Base-by-base conservation (phyloP, 306 rosid species). In the Lathyrus sativus region DNA sequence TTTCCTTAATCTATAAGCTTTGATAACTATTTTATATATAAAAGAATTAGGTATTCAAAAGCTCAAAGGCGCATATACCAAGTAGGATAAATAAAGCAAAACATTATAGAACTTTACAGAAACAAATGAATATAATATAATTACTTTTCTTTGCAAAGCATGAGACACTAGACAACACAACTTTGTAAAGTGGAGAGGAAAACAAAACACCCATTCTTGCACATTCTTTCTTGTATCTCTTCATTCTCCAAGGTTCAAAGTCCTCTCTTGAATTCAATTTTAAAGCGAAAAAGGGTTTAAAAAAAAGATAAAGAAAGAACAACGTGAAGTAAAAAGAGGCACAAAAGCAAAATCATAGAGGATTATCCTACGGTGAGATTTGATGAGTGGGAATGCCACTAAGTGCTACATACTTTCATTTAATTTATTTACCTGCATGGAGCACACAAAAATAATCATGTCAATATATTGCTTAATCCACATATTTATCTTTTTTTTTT, bases 371-470 rank as follows among this genome's bases (percentile, higher is more conserved):
- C 22, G 43, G 28, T 44, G 63, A 62, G 50, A 58, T 13, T 49
- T 42, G 69, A 39, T 18, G 10, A 41, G 42, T 76, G 74, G 26
- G 12, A 68, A 14, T 19, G 68, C 76, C 79, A 61, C 44, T 15
- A 13, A 28, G 72, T 68, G 60, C 73, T 57, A 46, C 48, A 38
- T 28, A 45, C 26, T 43, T 43, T 48, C 35, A 11, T 33, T 11
- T 56, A 35, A 56, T 68, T 81, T 71, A 91, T 85, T 88, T 88
- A 44, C 92, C 96, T 91, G 96, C 91, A 81, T 6, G 6, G 38
- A 4, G 6, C 9, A 19, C 8, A n/a, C n/a, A 53, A 69, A 76
- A 17, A 29, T 33, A 75, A 60, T 22, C 48, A 4, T 51, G 73
- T 35, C 18, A 61, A 7, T 29, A 65, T 24, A 62, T n/a, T 64